Base-by-base conservation (phyloP, 192 early-diverging fungal genomes). In the Coemansia sp. region DNA sequence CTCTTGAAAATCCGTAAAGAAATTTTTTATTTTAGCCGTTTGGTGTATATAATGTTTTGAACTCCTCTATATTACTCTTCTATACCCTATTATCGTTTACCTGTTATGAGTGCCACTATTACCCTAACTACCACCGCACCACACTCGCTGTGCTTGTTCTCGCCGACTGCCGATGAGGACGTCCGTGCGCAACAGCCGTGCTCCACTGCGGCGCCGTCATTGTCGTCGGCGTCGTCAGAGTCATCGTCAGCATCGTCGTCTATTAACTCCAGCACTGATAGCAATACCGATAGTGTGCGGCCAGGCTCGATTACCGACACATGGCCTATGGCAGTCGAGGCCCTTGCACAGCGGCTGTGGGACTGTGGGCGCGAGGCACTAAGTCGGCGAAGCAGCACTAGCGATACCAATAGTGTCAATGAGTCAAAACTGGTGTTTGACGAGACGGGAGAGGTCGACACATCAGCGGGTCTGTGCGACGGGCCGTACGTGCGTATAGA, bases 401-500 rank as follows among this genome's bases (percentile, higher is more conserved):
- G 53, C 56, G n/a, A 56, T 56, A 24, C 17, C 56, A 41, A 24
- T 34, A 35, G 56, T 19, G 9, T 11, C 19, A 48, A 19, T 9
- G 46, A 48, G 46, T 54, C 67, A 51, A 48, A 59, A 53, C 39
- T 44, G 68, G 68, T 56, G 27, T 63, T 56, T 36, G 60, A 54
- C 61, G 66, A 59, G 46, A 10, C 19, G 16, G 31, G 40, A 14
- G 27, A 24, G 5, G 64, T 19, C 17, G 46, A 48, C 8, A 48
- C 19, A 42, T 42, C 41, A 50, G 17, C 61, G 14, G 9, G 36
- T 35, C 64, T 80, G 44, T 80, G 78, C 40, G 78, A 75, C 46
- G 73, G 69, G 11, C 72, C 73, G 4, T 80, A 75, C 41, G 78
- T 80, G 62, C 66, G 63, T 11, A 59, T 80, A 4, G 69, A 72